Base-by-base conservation (phyloP, 352 stramenopile species). In the Achlya hypogyna region DNA sequence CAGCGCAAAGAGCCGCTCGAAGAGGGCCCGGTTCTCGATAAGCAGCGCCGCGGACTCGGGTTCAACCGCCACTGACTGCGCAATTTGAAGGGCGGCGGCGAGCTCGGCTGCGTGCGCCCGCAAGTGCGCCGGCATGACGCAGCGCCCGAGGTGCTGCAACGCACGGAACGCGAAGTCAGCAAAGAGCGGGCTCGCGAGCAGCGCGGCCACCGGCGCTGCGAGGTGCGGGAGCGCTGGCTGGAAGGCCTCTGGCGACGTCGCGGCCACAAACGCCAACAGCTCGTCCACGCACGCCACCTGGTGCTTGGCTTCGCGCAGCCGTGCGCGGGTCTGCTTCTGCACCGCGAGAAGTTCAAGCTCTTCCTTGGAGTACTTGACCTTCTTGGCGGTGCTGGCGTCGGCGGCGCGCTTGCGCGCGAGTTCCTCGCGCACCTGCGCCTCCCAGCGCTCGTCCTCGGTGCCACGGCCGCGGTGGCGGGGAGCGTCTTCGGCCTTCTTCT, bases 371-470 rank as follows among this genome's bases (percentile, higher is more conserved):
- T 75, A 58, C 29, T 77, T 69, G 14, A 69, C 72, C 29, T 73
- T 75, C 62, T 89, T 91, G 27, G 14, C 43, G 29, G 22, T 38
- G 14, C 43, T 58, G 2, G 20, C 18, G 32, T 35, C 32, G 28
- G 31, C 25, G 14, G 22, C 40, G 1, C 56, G 52, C 72, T 90
- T 91, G 38, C 72, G 72, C 42, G 86, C 82, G 2, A 93, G 72
- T 71, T 95, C 86, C 60, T 92, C 81, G 16, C 86, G 86, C 63
- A 91, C 65, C 53, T 93, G 80, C 54, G 90, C 81, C 32, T 95
- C 86, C 84, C 85, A 95, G 47, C 87, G 79, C 38, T 93, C 85
- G 22, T 95, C 86, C 38, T 91, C 82, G 40, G 86, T 93, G 53
- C 81, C 82, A 14, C 72, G 77, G 47, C 72, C 76, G 5, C 52